Evolutionary conservation across 2,329 filamentous ascomycete genomes (phyloP).

Genomic region (Cladophialophora yegresii): DNA sequence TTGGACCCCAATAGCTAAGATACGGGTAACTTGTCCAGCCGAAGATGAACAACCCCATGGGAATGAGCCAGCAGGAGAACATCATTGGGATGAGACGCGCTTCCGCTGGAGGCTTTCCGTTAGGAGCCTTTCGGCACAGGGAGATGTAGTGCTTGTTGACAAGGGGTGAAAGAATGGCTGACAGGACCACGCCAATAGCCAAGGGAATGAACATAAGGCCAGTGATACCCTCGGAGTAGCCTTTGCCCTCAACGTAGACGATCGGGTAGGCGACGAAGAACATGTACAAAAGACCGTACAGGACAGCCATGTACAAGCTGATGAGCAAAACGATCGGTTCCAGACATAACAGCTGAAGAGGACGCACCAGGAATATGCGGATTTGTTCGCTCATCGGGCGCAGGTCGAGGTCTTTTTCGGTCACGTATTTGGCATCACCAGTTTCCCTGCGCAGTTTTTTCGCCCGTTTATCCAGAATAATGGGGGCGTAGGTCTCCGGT

Average conservation of each 20-base stretch:
- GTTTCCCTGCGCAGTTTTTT: conserved; percentile 70
- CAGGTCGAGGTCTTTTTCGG: conserved; percentile 76
- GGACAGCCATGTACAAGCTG: conserved; percentile 78
- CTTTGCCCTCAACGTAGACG: conserved; percentile 77
- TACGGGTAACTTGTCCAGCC: conserved; percentile 62
- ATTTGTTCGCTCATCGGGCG: conserved; percentile 69
- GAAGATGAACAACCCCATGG: conserved; percentile 67
- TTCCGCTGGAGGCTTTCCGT: conserved; percentile 75
- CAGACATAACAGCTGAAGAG: conserved; percentile 80
- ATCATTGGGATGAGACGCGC: conserved; percentile 80
- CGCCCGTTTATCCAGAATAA: conserved; percentile 70
- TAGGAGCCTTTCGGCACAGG: conserved; percentile 59
- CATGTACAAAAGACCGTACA: conserved; percentile 63
- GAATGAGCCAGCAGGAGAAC: conserved; percentile 71
- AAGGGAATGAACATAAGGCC: conserved; percentile 87
- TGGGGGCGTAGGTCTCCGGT: conserved; percentile 83
- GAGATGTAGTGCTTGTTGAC: conserved; percentile 81
- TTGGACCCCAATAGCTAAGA: conserved; percentile 71
- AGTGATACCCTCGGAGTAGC: conserved; percentile 70
- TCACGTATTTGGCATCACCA: conserved; percentile 68
- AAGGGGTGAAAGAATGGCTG: conserved; percentile 66
- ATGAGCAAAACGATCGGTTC: conserved; percentile 86
- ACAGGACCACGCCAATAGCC: conserved; percentile 70
- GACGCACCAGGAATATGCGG: conserved; percentile 73
- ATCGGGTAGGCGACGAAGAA: conserved; percentile 58